Evolutionary conservation across 1,139 yeast genomes (phyloP).

Genomic region (Magnusiomyces tetraspermus): DNA sequence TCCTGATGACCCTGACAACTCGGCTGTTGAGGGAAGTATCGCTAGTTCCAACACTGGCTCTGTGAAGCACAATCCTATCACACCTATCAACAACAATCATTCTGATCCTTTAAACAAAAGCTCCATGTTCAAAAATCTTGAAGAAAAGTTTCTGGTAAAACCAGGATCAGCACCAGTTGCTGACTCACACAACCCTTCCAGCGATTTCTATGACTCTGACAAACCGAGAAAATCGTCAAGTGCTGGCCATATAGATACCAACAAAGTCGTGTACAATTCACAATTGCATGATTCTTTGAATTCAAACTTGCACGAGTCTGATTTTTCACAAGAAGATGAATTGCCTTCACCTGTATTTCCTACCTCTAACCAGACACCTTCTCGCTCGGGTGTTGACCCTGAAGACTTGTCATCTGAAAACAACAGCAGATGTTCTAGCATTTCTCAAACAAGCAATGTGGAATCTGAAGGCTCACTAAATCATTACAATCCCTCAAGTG

Average conservation of each 20-base stretch:
- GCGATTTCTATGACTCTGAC: neutral
- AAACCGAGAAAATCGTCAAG: neutral
- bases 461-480: neutral
- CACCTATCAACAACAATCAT: neutral
- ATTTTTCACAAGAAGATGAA: too few relatives aligned
- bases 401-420: neutral
- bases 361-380: neutral
- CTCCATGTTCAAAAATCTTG: neutral
- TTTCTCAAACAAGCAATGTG: neutral
- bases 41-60: neutral
- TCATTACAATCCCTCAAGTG: too few relatives aligned
- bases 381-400: neutral
- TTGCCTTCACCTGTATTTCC: neutral
- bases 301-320: too few relatives aligned
- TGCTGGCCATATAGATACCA: neutral
- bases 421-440: neutral
- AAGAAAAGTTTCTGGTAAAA: neutral
- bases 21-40: neutral
- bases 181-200: neutral
- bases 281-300: neutral
- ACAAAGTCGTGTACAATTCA: neutral
- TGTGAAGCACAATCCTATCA: neutral
- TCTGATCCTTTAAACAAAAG: neutral
- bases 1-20: neutral
- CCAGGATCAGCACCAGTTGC: neutral